Percentiles rank a stretch among this genome's conserved stretches.
Evolutionary conservation across 371 early-diverging fungal genomes (phyloP).

Genomic region (Apophysomyces ossiformis): DNA sequence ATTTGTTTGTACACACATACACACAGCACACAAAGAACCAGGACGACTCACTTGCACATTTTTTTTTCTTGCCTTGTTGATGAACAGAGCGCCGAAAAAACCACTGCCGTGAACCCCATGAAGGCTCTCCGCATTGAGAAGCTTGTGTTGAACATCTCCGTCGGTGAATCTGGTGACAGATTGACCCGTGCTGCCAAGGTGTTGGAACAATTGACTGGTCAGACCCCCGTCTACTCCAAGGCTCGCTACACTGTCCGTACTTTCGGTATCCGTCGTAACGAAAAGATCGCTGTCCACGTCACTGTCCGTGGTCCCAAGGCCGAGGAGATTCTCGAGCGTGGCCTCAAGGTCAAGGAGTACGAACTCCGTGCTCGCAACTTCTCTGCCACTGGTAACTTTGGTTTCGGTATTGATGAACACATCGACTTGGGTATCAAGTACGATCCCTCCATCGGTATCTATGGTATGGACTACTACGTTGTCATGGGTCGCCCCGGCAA

Average conservation of each 20-base stretch:
- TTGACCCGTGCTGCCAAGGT: slow-evolving; percentile 99
- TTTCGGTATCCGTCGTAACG: slow-evolving; percentile 99
- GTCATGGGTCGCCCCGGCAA: slow-evolving; percentile 98
- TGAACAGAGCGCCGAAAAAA: slow-evolving; percentile 66
- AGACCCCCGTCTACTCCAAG: slow-evolving; percentile 99
- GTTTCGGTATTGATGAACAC: slow-evolving; percentile 99
- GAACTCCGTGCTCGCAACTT: slow-evolving; percentile 97
- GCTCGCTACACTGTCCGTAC: slow-evolving; percentile 99
- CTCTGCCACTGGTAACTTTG: slow-evolving; percentile 99
- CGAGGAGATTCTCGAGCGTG: slow-evolving; percentile 98
- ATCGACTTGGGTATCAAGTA: slow-evolving; percentile 99
- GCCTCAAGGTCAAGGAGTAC: slow-evolving; percentile 99
- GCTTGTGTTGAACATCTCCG: slow-evolving; percentile 99
- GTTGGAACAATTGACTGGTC: slow-evolving; percentile 99
- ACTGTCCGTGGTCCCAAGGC: slow-evolving; percentile 94
- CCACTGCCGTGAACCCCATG: slow-evolving; percentile 90
- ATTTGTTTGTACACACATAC: background rate
- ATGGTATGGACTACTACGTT: slow-evolving; percentile 98
- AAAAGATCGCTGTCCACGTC: slow-evolving; percentile 99
- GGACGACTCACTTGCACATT: slow-evolving; percentile 11
- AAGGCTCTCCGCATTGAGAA: slow-evolving; percentile 98
- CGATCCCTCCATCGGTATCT: slow-evolving; percentile 99
- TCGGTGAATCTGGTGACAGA: slow-evolving; percentile 99
- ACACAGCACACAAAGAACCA: background rate
- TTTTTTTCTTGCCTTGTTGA: background rate